Conservation (phyloP, 2,329 filamentous ascomycete genomes). For the Pseudonectria buxi region DNA sequence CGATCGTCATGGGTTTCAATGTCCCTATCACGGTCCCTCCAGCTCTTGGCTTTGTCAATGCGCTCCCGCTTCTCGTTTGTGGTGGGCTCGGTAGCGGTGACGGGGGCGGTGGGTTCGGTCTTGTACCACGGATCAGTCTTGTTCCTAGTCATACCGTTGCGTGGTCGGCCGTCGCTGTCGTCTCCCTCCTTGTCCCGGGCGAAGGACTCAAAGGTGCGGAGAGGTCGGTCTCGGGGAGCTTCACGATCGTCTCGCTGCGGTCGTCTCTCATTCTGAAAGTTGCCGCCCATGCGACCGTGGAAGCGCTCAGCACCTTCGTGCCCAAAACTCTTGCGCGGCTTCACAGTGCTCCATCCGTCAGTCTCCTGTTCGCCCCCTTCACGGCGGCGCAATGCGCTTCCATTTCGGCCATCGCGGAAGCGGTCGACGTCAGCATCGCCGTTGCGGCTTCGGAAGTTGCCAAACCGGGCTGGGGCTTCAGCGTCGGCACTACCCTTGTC, state of each 20-base stretch:
- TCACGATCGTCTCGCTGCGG: slow-evolving; percentile 52
- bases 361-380: slow-evolving; percentile 52
- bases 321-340: slow-evolving; percentile 67
- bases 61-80: slow-evolving; percentile 42
- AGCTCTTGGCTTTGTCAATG: slow-evolving; percentile 53
- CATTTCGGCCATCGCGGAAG: slow-evolving; percentile 43
- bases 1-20: slow-evolving; percentile 48
- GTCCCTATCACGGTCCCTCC: slow-evolving; percentile 49
- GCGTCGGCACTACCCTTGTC: slow-evolving; percentile 48
- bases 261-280: slow-evolving; percentile 35
- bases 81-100: slow-evolving; percentile 24
- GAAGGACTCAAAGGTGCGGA: slow-evolving; percentile 45
- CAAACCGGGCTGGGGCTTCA: slow-evolving; percentile 52
- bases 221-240: slow-evolving; percentile 38
- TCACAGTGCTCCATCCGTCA: slow-evolving; percentile 69
- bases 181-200: slow-evolving; percentile 41
- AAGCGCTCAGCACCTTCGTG: slow-evolving; percentile 67
- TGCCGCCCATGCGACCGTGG: slow-evolving; percentile 56
- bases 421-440: slow-evolving; percentile 46
- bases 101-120: slow-evolving; percentile 35
- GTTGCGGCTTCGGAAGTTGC: slow-evolving; percentile 45
- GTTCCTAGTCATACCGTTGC: slow-evolving; percentile 58
- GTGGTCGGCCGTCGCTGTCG: slow-evolving; percentile 52
- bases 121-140: slow-evolving; percentile 72
- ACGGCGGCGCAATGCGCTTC: slow-evolving; percentile 44